Evolutionary conservation across 2,329 filamentous ascomycete genomes (phyloP).

Genomic region (Fusarium ramigenum): DNA sequence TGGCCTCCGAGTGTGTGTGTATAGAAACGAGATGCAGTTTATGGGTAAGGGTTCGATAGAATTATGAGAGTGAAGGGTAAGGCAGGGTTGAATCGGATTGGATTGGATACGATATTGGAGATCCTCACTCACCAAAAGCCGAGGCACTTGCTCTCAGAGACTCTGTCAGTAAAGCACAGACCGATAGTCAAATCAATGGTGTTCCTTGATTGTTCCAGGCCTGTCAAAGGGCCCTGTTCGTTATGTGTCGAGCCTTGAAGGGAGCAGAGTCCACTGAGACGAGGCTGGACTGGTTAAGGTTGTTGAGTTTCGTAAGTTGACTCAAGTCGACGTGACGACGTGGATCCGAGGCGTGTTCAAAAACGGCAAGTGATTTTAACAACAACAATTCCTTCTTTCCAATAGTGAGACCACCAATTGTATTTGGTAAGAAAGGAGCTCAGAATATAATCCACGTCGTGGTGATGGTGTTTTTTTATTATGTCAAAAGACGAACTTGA

Average conservation of each 20-base stretch:
- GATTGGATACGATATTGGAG: conserved; percentile 20
- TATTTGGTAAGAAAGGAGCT: background rate
- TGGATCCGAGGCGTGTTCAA: conserved; percentile 24
- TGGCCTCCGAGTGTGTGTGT: conserved; percentile 10
- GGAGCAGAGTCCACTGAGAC: conserved; percentile 17
- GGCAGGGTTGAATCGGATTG: conserved; percentile 13
- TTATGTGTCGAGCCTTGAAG: conserved; percentile 8
- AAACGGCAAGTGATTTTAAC: conserved; percentile 9
- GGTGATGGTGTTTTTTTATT: conserved; percentile 7
- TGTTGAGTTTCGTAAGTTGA: background rate
- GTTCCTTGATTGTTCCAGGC: background rate
- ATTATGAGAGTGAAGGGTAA: conserved; percentile 18
- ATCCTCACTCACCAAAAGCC: conserved; percentile 34
- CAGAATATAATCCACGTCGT: background rate
- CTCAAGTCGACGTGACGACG: conserved; percentile 30
- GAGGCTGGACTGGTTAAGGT: conserved; percentile 23
- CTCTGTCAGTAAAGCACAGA: conserved; percentile 13
- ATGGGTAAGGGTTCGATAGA: conserved; percentile 20
- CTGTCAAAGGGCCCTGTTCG: background rate
- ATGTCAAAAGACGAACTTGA: conserved; percentile 27
- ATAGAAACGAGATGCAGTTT: conserved; percentile 10
- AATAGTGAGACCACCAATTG: background rate
- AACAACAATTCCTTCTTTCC: background rate
- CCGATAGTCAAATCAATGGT: background rate
- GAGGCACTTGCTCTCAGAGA: conserved; percentile 25